These are phyloP conservation scores for Grosmannia serpens DNA, from an alignment of 2,329 filamentous ascomycete genomes.

Conservation along the genomic window DNA sequence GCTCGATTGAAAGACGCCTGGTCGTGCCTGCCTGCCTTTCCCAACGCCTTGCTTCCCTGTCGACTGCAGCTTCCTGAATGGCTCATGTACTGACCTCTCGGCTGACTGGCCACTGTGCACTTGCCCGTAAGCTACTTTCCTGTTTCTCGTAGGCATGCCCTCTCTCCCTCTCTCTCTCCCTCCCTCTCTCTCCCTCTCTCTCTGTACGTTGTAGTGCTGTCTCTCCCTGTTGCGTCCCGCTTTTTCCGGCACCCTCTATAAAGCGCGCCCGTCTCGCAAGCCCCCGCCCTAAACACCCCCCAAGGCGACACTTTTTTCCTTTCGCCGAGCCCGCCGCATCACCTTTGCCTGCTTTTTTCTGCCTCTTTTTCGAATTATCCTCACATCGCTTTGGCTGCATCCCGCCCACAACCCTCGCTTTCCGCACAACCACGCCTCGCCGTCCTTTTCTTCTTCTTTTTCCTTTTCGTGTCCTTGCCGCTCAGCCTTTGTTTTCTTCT, in stretches of 20 bases:
- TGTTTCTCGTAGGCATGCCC: neutral
- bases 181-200: neutral
- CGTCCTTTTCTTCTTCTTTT: neutral
- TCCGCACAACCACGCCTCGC: neutral
- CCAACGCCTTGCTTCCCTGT: too few species aligned
- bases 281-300: neutral
- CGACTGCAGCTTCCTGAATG: neutral
- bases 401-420: neutral
- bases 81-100: too few species aligned
- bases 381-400: neutral
- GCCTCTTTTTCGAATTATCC: neutral
- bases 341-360: neutral
- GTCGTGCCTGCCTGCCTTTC: neutral
- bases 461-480: neutral
- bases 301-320: constrained; percentile 6
- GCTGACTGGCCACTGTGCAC: neutral
- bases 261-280: neutral
- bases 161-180: neutral
- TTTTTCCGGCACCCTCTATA: neutral
- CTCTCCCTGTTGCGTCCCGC: neutral
- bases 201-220: too few species aligned
- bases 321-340: neutral
- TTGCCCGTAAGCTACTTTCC: neutral
- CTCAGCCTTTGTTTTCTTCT: neutral
- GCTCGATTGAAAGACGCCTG: neutral